phyloP scores from a whole-genome alignment of 305 asterid genomes.

The Solanum aculeatissimum region DNA sequence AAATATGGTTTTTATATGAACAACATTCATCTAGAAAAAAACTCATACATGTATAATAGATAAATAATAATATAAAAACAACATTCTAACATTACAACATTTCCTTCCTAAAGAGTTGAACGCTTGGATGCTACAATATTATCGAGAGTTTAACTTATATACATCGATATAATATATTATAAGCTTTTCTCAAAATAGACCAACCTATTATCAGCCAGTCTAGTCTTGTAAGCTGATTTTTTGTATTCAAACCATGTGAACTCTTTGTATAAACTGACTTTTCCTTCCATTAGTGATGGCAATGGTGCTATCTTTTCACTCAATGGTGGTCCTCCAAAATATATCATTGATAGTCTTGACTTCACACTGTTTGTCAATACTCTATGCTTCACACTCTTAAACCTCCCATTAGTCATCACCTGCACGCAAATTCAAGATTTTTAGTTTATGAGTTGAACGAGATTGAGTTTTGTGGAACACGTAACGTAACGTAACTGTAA shows the following conservation, averaged over 20 bases:
- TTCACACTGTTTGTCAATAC: constrained; percentile 32
- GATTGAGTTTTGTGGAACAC: too few species aligned
- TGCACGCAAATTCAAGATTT: background rate
- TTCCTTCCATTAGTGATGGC: constrained; percentile 23
- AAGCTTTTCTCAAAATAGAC: constrained; percentile 25
- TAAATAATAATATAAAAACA: background rate
- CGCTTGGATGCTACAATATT: background rate
- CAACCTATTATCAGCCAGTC: constrained; percentile 35
- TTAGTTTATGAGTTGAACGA: background rate
- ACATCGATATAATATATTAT: background rate
- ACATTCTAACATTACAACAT: background rate
- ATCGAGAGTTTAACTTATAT: background rate
- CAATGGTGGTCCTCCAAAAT: constrained; percentile 53
- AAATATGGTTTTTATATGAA: too few species aligned
- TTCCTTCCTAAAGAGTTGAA: background rate
- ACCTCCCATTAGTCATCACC: constrained; percentile 50
- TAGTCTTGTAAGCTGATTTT: constrained; percentile 26
- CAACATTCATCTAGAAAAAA: too few species aligned
- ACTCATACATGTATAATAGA: background rate
- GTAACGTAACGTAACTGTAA: too few species aligned
- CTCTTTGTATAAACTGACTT: constrained; percentile 39
- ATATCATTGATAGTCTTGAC: constrained; percentile 46
- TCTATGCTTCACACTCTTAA: constrained; percentile 41
- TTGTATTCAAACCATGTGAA: constrained; percentile 54
- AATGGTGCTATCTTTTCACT: constrained; percentile 41